A percentile compares a stretch with the other conserved stretches of the same genome.
These are phyloP conservation scores for Erythrophleum fordii DNA, from an alignment of 306 rosid genomes.

Conservation along the genomic window DNA sequence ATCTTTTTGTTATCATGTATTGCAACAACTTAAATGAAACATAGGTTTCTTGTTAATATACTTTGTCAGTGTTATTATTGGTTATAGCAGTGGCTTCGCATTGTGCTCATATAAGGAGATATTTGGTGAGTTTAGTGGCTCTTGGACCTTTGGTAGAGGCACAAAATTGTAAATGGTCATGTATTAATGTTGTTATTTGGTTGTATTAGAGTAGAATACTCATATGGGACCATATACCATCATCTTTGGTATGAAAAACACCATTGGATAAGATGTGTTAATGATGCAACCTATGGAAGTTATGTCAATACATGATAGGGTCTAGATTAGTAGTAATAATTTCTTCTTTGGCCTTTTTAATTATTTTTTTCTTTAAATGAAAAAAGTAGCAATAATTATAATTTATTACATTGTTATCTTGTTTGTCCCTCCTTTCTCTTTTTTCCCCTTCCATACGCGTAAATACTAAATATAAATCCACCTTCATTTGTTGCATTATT, in stretches of 20 bases:
- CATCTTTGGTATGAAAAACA: constrained; percentile 4
- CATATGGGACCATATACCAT: constrained; percentile 1
- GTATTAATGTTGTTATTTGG: not conserved
- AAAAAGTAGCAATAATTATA: not conserved
- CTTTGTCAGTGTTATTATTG: not conserved
- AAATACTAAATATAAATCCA: not conserved
- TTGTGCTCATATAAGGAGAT: not conserved
- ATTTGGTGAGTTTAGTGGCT: not conserved
- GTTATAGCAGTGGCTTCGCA: not conserved
- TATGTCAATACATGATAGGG: constrained; percentile 19
- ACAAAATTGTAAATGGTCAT: not conserved
- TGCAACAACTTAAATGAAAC: too few species aligned
- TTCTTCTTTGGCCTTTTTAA: constrained; percentile 2
- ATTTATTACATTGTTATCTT: not conserved
- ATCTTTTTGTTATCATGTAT: too few species aligned
- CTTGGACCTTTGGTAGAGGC: not conserved
- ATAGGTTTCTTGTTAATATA: not conserved
- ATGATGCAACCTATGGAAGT: constrained; percentile 15
- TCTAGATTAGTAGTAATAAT: not conserved
- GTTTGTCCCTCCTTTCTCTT: not conserved
- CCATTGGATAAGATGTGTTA: constrained; percentile 11
- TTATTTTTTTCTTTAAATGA: not conserved
- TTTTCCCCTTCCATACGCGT: not conserved
- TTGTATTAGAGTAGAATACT: not conserved
- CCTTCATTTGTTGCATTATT: not conserved